Evolutionary conservation across 2,329 filamentous ascomycete species (phyloP).

Genomic region (Fusarium bulbicola): DNA sequence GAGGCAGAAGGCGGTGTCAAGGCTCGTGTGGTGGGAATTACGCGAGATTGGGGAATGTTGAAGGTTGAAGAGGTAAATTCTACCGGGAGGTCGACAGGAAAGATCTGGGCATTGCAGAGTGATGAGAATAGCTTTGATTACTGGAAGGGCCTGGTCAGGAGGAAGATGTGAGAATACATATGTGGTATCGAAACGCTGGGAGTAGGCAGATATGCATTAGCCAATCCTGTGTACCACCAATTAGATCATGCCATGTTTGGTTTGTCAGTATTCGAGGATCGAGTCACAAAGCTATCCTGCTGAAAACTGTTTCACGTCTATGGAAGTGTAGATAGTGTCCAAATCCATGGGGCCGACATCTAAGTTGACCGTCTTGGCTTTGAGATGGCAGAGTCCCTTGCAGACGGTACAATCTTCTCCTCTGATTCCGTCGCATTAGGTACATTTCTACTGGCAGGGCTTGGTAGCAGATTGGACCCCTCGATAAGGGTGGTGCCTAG

Average conservation of each 20-base stretch:
- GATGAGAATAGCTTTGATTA: constrained; percentile 99
- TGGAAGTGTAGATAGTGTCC: background rate
- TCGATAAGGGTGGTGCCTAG: fast-evolving
- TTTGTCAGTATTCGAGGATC: background rate
- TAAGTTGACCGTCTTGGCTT: too few relatives aligned
- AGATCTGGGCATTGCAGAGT: constrained; percentile 85
- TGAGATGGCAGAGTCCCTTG: background rate
- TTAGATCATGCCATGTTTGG: background rate
- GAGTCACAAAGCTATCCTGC: background rate
- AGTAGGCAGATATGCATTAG: too few relatives aligned
- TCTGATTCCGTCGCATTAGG: fast-evolving
- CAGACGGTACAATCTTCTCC: too few relatives aligned
- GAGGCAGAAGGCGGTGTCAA: constrained; percentile 80
- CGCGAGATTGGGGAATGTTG: constrained; percentile 88
- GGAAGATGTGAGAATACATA: constrained; percentile 67
- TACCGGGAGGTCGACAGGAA: constrained; percentile 78
- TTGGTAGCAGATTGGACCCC: too few relatives aligned
- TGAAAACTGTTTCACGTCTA: background rate
- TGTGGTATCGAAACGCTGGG: background rate
- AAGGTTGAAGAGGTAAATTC: constrained; percentile 82
- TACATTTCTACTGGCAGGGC: background rate
- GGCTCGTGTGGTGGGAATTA: constrained; percentile 86
- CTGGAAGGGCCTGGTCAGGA: constrained; percentile 85
- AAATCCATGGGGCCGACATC: background rate
- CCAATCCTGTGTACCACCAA: too few relatives aligned